Conservation (phyloP, 176 grass and related monocot species). For the Oryza meridionalis region DNA sequence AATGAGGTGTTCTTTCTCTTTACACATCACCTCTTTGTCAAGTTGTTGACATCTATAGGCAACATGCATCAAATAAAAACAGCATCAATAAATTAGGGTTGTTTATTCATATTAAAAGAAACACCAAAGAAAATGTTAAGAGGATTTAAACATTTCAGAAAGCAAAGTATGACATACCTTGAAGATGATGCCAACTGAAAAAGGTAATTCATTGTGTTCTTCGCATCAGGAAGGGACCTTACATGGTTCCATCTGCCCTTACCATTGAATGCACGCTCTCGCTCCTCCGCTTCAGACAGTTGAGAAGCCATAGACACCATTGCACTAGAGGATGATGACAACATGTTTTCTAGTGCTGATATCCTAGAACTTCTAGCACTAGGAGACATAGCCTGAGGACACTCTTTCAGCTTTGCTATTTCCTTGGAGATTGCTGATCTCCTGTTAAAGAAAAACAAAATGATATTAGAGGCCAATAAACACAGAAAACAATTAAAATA, state of each 20-base stretch:
- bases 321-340: slow-evolving; percentile 76
- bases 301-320: slow-evolving; percentile 91
- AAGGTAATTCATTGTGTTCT: slow-evolving; percentile 82
- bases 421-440: slow-evolving; percentile 87
- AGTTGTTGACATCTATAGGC: slow-evolving; percentile 65
- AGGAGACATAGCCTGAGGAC: slow-evolving; percentile 93
- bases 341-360: slow-evolving; percentile 92
- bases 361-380: slow-evolving; percentile 94
- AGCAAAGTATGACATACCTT: slow-evolving; percentile 55
- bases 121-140: slow-evolving; percentile 17
- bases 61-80: slow-evolving; percentile 27
- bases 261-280: slow-evolving; percentile 68
- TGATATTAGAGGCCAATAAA: background rate
- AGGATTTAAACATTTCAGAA: background rate
- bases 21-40: slow-evolving; percentile 64
- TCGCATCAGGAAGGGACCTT: slow-evolving; percentile 81
- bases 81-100: background rate
- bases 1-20: slow-evolving; percentile 65
- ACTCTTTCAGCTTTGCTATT: slow-evolving; percentile 84
- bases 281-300: slow-evolving; percentile 87
- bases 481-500: slow-evolving; percentile 13
- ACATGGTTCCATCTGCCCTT: slow-evolving; percentile 90
- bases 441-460: slow-evolving; percentile 41
- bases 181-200: slow-evolving; percentile 79
- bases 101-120: background rate